Evolutionary conservation across 306 rosid genomes (phyloP), one percentile per base, ranked within the genome.

Genomic region (Lathyrus oleraceus): DNA sequence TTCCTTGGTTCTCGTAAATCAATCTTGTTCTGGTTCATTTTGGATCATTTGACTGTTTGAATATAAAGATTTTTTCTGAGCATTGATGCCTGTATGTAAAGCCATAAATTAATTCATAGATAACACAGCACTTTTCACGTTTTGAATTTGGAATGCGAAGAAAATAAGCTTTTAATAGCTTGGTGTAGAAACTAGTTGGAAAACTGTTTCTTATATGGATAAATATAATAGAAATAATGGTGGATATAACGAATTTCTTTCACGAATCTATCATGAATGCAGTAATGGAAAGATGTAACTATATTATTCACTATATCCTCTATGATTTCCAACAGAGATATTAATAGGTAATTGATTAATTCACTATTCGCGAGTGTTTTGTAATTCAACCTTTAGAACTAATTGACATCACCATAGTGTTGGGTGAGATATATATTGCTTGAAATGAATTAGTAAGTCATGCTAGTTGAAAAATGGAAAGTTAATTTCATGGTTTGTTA

Each of bases 381-480:
- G 6, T 17, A 23, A 45, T 45, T 45, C 16, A 45, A 45, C n/a
- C 49, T 13, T 1, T 47, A 4, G 10, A n/a, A 16, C 10, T 47
- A 15, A 47, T n/a, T 45, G 17, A 43, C 20, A 15, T 47, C 10
- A 47, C 16, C 15, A 65, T 11, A 14, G 13, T 14, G 36, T 72
- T 25, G 28, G 28, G 28, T 60, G 12, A 21, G 54, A 15, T 7
- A 16, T 45, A 21, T 61, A 16, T 52, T 52, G n/a, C 14, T 20
- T 62, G 48, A 53, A 49, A 45, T 14, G 5, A 14, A 48, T 30
- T 57, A 63, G 16, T 61, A 62, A 15, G 25, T 8, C 15, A 3
- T 74, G 64, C 61, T 61, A 16, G 60, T 57, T 44, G 20, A 69
- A 71, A 61, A 54, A 19, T 49, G 30, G 47, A 47, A 21, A 27